These are phyloP conservation scores for Filobasidium floriforme DNA, from an alignment of 768 basidiomycete species.

Conservation along the genomic window DNA sequence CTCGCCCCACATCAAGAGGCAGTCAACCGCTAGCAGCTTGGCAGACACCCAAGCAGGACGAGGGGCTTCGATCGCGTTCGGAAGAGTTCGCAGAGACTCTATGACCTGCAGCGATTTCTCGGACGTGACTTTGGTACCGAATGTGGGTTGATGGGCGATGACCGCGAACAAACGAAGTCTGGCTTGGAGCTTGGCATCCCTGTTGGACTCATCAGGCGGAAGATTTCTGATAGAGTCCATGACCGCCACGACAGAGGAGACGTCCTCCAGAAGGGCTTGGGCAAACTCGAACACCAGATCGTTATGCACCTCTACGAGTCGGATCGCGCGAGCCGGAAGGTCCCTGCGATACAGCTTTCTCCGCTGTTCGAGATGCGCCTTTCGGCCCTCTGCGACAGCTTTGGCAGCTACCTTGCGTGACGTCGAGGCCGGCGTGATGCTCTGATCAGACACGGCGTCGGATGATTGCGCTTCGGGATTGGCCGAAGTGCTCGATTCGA, in stretches of 20 bases:
- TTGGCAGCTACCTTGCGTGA: slow-evolving; percentile 7
- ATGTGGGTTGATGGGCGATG: slow-evolving; percentile 66
- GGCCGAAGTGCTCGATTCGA: slow-evolving; percentile 8
- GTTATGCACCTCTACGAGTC: slow-evolving; percentile 75
- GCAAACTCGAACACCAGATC: slow-evolving; percentile 83
- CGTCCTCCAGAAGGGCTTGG: slow-evolving; percentile 65
- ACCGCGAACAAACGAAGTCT: slow-evolving; percentile 79
- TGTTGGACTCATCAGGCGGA: slow-evolving; percentile 39
- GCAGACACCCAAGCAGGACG: slow-evolving; percentile 82
- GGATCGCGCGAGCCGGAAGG: slow-evolving; percentile 63
- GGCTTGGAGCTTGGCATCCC: slow-evolving; percentile 52
- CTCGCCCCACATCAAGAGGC: slow-evolving; percentile 66
- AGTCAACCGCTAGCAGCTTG: slow-evolving; percentile 75
- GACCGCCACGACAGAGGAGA: slow-evolving; percentile 58
- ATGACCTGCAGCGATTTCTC: slow-evolving; percentile 25
- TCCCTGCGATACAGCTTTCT: slow-evolving; percentile 60
- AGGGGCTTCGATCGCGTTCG: slow-evolving; percentile 37
- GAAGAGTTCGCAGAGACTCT: slow-evolving; percentile 8
- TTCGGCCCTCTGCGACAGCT: slow-evolving; percentile 8
- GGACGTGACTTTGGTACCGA: slow-evolving; percentile 7
- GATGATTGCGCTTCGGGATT: not conserved
- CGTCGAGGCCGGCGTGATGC: not conserved
- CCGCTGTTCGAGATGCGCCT: slow-evolving; percentile 53
- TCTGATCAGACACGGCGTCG: not conserved
- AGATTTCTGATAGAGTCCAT: slow-evolving; percentile 66